Base-by-base conservation (phyloP, 2,329 filamentous ascomycete species). In the Monosporascus sp. region DNA sequence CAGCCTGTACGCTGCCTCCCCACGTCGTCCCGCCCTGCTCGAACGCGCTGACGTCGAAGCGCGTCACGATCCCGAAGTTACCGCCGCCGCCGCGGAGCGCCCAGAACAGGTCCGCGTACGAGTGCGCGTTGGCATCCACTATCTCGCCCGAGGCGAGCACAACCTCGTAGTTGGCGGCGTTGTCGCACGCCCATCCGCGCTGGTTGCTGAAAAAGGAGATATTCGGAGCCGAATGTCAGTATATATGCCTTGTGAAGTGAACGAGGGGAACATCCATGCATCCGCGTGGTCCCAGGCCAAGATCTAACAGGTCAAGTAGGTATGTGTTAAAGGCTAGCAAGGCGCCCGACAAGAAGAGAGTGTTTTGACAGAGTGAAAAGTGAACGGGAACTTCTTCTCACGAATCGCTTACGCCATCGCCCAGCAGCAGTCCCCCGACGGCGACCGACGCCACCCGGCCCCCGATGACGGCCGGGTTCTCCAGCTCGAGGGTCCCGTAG, bases 91-190 rank as follows among this genome's bases (percentile, higher is more conserved):
- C 58, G 47, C 52, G 52, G 26, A 60, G 56, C 34, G 58, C 58
- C 53, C 53, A 69, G 60, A 65, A 77, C 7, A 77, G 64, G 49
- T 76, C 73, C 0, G 61, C n/a, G 49, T 76, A 64, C 5, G 64
- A 53, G 0, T 59, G 50, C 2, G 57, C 38, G 16, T 61, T 53
- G n/a, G 61, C 59, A 9, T 50, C 54, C 17, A 60, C 43, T 17
- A 63, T 52, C 19, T 60, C 49, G n/a, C 61, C 61, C 7, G 52
- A 56, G 8, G 53, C 61, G 16, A 64, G 55, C 11, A 61, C 61
- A 38, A 64, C 52, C 55, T 74, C 66, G 22, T 69, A 68, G 44
- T 65, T 68, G 22, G 69, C 59, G 11, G 73, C 61, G 44, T 70
- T 70, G 49, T 74, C 67, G n/a, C 64, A 68, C 2, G 61, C 64